Evolutionary conservation across 345 rosid species (phyloP).

Genomic region (Gynandropsis gynandra): DNA sequence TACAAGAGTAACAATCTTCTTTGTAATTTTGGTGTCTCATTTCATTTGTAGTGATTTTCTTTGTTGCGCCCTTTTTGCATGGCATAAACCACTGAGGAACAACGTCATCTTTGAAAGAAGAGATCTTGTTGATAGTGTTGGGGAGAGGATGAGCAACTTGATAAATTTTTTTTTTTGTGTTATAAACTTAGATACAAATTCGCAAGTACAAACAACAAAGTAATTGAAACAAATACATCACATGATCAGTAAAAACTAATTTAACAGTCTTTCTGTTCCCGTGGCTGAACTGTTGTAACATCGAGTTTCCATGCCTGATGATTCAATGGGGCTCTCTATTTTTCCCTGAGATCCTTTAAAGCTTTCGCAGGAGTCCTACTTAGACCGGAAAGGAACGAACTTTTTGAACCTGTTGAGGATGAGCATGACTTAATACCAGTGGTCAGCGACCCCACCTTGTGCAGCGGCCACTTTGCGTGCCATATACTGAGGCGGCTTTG

Average conservation of each 20-base stretch:
- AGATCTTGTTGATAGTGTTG: no score
- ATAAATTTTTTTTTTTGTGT: no score
- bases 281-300: constrained; percentile 3
- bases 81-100: background rate
- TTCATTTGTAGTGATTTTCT: background rate
- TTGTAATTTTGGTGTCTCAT: background rate
- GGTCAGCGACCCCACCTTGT: constrained; percentile 59
- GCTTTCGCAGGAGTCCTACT: constrained; percentile 16
- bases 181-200: constrained; percentile 6
- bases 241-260: constrained; percentile 5
- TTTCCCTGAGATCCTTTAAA: constrained; percentile 5
- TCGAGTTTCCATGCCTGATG: constrained; percentile 13
- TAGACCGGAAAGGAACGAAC: background rate
- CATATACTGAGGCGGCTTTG: constrained; percentile 71
- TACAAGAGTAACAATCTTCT: background rate
- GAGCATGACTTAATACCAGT: constrained; percentile 54
- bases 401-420: no score
- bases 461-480: constrained; percentile 82
- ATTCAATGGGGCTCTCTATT: background rate
- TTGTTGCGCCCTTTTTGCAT: background rate
- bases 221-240: constrained; percentile 15
- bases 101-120: no score
- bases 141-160: no score
- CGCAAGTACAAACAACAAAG: background rate
- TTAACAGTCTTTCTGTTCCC: no score